These are phyloP conservation scores for Phytophthora brassicae DNA, from an alignment of 352 stramenopile species.

Conservation along the genomic window DNA sequence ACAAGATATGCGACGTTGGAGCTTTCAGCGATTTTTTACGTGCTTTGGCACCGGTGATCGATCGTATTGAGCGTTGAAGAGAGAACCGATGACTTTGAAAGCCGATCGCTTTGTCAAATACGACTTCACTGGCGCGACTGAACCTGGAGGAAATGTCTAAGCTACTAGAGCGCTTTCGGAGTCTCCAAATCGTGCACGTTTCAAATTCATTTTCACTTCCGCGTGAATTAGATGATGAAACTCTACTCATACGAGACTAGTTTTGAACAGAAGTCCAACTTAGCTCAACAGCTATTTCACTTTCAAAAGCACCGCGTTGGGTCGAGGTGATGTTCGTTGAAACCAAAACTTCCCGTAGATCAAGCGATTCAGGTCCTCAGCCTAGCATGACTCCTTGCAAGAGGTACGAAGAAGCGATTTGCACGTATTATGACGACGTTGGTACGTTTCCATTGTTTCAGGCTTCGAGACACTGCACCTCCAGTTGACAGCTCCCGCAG, in stretches of 20 bases:
- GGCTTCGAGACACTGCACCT: background rate
- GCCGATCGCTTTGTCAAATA: too few relatives aligned
- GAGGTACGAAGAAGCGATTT: constrained; percentile 3
- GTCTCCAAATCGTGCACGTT: background rate
- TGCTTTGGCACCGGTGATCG: too few relatives aligned
- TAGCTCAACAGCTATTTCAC: background rate
- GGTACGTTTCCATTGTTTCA: background rate
- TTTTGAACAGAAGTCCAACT: background rate
- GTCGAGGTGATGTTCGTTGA: background rate
- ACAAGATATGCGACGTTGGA: too few relatives aligned
- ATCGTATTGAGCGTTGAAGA: too few relatives aligned
- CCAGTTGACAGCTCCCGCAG: background rate
- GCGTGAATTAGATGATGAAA: background rate
- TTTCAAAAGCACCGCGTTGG: too few relatives aligned
- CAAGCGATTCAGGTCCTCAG: background rate
- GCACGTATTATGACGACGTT: background rate
- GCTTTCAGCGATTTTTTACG: too few relatives aligned
- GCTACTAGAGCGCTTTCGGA: constrained; percentile 8
- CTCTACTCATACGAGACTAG: background rate
- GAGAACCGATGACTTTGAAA: too few relatives aligned
- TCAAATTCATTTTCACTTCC: constrained; percentile 3
- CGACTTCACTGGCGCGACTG: too few relatives aligned
- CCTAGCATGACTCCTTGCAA: background rate
- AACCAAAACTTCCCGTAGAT: background rate
- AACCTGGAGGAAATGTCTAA: too few relatives aligned